Percentiles rank a stretch among this genome's conserved stretches.
These are phyloP conservation scores for Phycomyces blakesleeanus DNA, from an alignment of 192 early-diverging fungal genomes.

Conservation along the genomic window DNA sequence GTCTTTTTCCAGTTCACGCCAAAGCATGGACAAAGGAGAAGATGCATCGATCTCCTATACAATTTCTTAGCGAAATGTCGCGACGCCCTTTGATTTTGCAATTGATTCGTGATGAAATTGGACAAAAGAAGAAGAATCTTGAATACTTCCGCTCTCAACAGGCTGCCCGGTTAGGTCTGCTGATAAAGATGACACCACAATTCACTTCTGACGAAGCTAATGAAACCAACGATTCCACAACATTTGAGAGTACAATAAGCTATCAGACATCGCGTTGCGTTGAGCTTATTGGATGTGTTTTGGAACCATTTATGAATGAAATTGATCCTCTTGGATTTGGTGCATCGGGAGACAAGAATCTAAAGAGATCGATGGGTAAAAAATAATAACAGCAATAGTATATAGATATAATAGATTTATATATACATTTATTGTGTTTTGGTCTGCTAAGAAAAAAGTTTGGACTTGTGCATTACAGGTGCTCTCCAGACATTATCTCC, in stretches of 20 bases:
- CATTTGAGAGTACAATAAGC: constrained; percentile 23
- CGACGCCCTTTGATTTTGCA: constrained; percentile 36
- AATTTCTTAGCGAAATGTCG: constrained; percentile 18
- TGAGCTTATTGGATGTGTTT: constrained; percentile 23
- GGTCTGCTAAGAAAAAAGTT: no score
- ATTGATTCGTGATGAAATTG: constrained; percentile 59
- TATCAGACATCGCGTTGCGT: constrained; percentile 5
- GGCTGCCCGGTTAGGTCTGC: constrained; percentile 61
- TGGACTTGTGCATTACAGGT: neutral
- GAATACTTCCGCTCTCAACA: constrained; percentile 49
- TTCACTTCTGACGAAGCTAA: constrained; percentile 14
- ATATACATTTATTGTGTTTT: no score
- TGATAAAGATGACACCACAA: constrained; percentile 47
- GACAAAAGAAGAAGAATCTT: constrained; percentile 45
- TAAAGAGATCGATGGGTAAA: constrained; percentile 16
- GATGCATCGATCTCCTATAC: neutral
- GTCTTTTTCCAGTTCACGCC: constrained; percentile 21
- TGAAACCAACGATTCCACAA: constrained; percentile 8
- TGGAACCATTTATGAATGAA: constrained; percentile 15
- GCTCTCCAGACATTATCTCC: constrained; percentile 16
- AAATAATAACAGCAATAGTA: no score
- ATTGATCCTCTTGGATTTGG: neutral
- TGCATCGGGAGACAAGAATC: neutral
- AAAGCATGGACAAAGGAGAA: constrained; percentile 12
- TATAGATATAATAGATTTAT: no score